Base-by-base conservation (phyloP, 2,329 filamentous ascomycete genomes). In the Diaporthe eres region DNA sequence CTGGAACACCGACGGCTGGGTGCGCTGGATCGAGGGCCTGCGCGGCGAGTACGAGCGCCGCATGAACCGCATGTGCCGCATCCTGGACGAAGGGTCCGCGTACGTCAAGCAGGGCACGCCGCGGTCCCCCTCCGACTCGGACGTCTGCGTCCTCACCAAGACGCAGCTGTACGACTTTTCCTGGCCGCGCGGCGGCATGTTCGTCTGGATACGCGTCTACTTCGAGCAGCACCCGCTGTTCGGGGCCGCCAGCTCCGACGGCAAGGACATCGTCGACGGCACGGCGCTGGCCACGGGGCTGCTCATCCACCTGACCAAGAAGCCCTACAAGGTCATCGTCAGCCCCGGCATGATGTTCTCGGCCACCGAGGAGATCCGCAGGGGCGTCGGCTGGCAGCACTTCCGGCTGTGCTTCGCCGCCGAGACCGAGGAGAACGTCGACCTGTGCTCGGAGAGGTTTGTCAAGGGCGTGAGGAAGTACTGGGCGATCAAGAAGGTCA, bases 161-260 rank as follows among this genome's bases (percentile, higher is more conserved):
- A 93, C 90, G 1, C 88, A 89, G 76, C 89, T 98, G 79, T 94
- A 93, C 83, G 90, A 92, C 61, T 98, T 97, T 81, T 85, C 90
- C 79, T 95, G 94, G 89, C 95, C 96, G 1, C 90, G 94, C 39
- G 96, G 93, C 49, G 96, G 96, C 81, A 98, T 98, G 95, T 98
- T 98, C 83, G 85, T 97, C 74, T 98, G 96, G 96, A 80, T 98
- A 4, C 89, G 90, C 74, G 85, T 97, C 77, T 88, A 92, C 81
- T 93, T 95, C 79, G 90, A 93, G 73, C 86, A 87, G 2, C 95
- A 98, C 81, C 94, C 95, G 17, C 88, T 98, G 19, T 92, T 87
- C 82, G 80, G 82, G 71, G 82, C 82, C 3, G 78, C 80, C 58
- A 82, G 84, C 37, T 77, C 80, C 34, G 75, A 71, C 31, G 73